Evolutionary conservation across 768 basidiomycete species (phyloP).

Genomic region (Clitopilus passeckerianus): DNA sequence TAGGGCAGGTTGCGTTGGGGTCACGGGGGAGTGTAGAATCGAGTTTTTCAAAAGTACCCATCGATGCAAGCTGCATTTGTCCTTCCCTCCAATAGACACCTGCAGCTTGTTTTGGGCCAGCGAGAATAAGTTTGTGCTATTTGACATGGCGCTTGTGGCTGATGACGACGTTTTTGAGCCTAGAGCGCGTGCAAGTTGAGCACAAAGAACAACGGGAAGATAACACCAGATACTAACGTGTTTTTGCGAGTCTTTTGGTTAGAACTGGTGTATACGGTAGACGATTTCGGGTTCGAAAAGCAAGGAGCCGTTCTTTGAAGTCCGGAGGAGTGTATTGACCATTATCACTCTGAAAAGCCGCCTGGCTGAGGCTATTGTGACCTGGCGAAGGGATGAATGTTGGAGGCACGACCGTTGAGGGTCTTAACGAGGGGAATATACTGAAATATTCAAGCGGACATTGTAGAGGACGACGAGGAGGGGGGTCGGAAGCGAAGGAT

Average conservation of each 20-base stretch:
- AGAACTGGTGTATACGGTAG: slow-evolving; percentile 73
- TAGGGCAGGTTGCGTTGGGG: slow-evolving; percentile 25
- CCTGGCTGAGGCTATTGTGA: slow-evolving; percentile 37
- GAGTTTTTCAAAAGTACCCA: slow-evolving; percentile 90
- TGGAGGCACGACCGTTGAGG: slow-evolving; percentile 19
- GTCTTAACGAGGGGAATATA: slow-evolving; percentile 9
- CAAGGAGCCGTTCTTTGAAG: slow-evolving; percentile 81
- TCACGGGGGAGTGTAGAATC: slow-evolving; percentile 49
- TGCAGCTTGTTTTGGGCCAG: slow-evolving; percentile 76
- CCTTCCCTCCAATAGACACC: slow-evolving; percentile 53
- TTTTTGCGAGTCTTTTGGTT: slow-evolving; percentile 12
- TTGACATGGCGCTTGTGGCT: slow-evolving; percentile 21
- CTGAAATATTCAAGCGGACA: slow-evolving; percentile 35
- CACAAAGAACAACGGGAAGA: neutral
- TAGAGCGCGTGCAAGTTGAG: slow-evolving; percentile 10
- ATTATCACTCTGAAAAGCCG: slow-evolving; percentile 43
- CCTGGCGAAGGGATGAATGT: slow-evolving; percentile 27
- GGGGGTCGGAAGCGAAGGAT: slow-evolving; percentile 11
- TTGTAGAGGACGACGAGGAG: slow-evolving; percentile 21
- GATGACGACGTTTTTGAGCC: slow-evolving; percentile 11
- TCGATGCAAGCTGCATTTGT: slow-evolving; percentile 74
- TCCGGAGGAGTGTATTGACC: slow-evolving; percentile 81
- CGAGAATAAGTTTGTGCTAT: slow-evolving; percentile 46
- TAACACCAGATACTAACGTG: slow-evolving; percentile 6
- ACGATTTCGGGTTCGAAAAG: slow-evolving; percentile 86